These are phyloP conservation scores for Talaromyces sp. DNA, from an alignment of 2,329 filamentous ascomycete genomes.

Conservation along the genomic window DNA sequence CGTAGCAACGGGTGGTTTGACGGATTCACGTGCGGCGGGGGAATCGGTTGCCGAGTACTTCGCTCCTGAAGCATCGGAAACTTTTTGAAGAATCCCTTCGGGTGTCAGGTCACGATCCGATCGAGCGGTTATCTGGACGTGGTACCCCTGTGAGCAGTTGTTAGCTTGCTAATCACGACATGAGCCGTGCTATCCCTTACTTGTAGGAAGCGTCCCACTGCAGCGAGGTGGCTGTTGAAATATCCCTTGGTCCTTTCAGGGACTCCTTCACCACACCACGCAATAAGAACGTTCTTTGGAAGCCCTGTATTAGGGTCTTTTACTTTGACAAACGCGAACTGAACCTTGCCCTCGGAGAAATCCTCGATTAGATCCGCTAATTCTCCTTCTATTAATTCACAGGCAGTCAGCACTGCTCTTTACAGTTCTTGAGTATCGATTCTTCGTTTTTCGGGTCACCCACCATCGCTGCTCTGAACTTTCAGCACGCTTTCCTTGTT, in stretches of 20 bases:
- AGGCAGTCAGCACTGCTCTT: neutral
- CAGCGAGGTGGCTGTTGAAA: slow-evolving; percentile 89
- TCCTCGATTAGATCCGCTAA: slow-evolving; percentile 87
- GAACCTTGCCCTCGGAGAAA: slow-evolving; percentile 92
- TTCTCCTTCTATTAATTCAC: slow-evolving; percentile 68
- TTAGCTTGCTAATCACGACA: slow-evolving; percentile 20
- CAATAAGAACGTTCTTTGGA: slow-evolving; percentile 89
- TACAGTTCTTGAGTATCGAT: neutral
- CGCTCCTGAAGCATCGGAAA: slow-evolving; percentile 87
- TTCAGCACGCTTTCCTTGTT: slow-evolving; percentile 93
- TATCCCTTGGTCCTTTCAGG: slow-evolving; percentile 98
- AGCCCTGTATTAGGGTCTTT: slow-evolving; percentile 88
- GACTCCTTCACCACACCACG: slow-evolving; percentile 95
- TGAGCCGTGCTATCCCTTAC: slow-evolving; percentile 35
- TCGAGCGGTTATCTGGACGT: slow-evolving; percentile 94
- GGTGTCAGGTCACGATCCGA: slow-evolving; percentile 85
- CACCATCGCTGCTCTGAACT: slow-evolving; percentile 86
- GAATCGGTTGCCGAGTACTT: slow-evolving; percentile 74
- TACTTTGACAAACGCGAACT: slow-evolving; percentile 95
- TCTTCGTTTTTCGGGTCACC: slow-evolving; percentile 25
- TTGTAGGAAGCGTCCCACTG: slow-evolving; percentile 88
- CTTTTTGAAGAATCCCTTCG: slow-evolving; percentile 85
- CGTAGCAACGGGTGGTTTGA: slow-evolving; percentile 68
- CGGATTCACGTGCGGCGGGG: slow-evolving; percentile 52
- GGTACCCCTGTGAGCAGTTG: slow-evolving; percentile 64